These are phyloP conservation scores for Leishmania gerbilli DNA, from an alignment of 208 protist genomes.

Conservation along the genomic window DNA sequence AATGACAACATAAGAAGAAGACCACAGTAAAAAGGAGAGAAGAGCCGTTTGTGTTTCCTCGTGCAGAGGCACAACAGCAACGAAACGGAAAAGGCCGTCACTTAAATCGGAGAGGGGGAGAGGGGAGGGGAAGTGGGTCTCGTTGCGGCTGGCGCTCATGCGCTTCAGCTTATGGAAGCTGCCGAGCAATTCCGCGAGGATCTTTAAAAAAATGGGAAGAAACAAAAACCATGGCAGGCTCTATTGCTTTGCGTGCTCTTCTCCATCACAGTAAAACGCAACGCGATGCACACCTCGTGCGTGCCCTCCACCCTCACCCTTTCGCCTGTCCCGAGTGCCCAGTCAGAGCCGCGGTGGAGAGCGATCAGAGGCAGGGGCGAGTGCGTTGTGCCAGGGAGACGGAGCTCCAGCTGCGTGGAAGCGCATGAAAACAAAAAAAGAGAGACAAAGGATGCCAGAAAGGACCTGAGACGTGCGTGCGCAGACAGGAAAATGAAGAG, in stretches of 20 bases:
- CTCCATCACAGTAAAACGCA: background rate
- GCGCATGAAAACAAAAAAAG: background rate
- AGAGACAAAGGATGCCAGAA: background rate
- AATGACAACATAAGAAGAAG: background rate
- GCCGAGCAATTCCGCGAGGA: background rate
- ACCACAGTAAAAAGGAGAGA: background rate
- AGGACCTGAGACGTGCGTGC: background rate
- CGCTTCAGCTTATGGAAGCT: background rate
- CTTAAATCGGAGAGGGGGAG: background rate
- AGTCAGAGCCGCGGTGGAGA: background rate
- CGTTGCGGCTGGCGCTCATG: background rate
- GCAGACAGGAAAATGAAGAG: background rate
- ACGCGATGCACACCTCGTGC: background rate
- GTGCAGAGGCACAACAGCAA: background rate
- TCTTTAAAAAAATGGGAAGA: background rate
- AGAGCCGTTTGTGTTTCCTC: background rate
- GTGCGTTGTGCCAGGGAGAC: background rate
- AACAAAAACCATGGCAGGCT: too few species aligned
- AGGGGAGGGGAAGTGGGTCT: background rate
- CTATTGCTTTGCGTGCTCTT: background rate
- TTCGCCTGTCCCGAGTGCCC: background rate
- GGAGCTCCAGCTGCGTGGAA: background rate
- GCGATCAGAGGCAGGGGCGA: background rate
- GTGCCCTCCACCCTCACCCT: background rate
- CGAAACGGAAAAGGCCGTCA: background rate